Base-by-base conservation (phyloP, 2,329 filamentous ascomycete species). In the Pseudocercospora eumusae region DNA sequence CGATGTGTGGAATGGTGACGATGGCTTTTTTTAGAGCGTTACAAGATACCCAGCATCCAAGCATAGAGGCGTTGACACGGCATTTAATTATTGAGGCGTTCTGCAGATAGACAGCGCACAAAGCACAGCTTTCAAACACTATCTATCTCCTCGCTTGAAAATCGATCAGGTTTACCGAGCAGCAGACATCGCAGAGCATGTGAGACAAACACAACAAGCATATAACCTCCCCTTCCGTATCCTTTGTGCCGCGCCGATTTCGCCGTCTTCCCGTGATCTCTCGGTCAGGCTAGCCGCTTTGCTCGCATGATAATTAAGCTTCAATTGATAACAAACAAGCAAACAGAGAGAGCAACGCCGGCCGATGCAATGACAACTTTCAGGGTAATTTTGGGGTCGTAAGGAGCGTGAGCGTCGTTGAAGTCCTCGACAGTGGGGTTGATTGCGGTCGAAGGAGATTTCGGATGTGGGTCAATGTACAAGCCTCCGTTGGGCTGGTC, bases 371-470 rank as follows among this genome's bases (percentile, higher is more conserved):
- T 42, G 28, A 28, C 23, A 33, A 52, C 21, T 53, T 53, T 59
- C 36, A 18, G 45, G 47, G 11, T 42, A 15, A 31, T 59, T 23
- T 31, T 52, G 27, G 45, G 53, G 42, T 61, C 59, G 45, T 61
- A 57, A 61, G 59, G 59, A 61, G 44, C 59, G 59, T 61, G 59
- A 61, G 25, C 52, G 44, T 56, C 31, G 40, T 57, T 52, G 25
- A 36, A 40, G 28, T 57, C 54, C 33, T 44, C 36, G 50, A 54
- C 57, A 31, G 25, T 27, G 25, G n/a, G 13, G 47, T 23, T 52
- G 8, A 4, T 18, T 7, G n/a, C 21, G 25, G 31, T 33, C n/a
- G 52, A 53, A 54, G 21, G 36, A 33, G n/a, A 47, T 55, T 55
- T 15, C 25, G 42, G 44, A 36, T 50, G 42, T 61, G 44, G 42